These are phyloP conservation scores for Escallonia herrerae DNA, from an alignment of 129 eudicot genomes.

Conservation along the genomic window DNA sequence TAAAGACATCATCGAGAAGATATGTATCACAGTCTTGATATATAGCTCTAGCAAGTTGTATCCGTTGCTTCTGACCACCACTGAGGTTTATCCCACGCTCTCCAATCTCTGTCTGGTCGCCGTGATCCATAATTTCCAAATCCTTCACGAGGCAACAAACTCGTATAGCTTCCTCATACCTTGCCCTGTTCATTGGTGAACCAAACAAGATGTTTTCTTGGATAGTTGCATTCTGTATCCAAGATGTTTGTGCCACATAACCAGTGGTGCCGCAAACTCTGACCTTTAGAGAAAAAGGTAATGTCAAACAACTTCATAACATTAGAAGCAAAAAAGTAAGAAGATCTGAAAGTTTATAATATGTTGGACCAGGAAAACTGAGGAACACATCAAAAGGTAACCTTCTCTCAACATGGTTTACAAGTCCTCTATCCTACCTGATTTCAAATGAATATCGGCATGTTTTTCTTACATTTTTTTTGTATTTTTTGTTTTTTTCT, in stretches of 20 bases:
- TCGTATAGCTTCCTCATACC: slow-evolving; percentile 11
- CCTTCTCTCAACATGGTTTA: neutral
- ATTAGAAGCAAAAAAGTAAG: neutral
- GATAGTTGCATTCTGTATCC: slow-evolving; percentile 28
- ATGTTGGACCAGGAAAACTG: neutral
- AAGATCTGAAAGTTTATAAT: neutral
- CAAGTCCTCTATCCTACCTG: neutral
- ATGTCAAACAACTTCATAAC: neutral
- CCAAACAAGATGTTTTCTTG: slow-evolving; percentile 23
- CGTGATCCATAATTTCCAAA: slow-evolving; percentile 17
- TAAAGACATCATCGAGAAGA: slow-evolving; percentile 33
- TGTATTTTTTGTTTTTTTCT: too few species aligned
- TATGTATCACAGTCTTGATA: slow-evolving; percentile 29
- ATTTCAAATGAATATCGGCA: neutral
- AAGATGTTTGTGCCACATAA: slow-evolving; percentile 24
- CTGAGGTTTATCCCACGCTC: slow-evolving; percentile 37
- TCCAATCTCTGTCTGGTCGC: slow-evolving; percentile 33
- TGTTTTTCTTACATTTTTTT: too few species aligned
- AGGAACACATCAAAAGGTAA: too few species aligned
- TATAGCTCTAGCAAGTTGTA: slow-evolving; percentile 37
- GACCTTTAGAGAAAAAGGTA: slow-evolving; percentile 8
- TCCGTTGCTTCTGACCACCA: slow-evolving; percentile 34
- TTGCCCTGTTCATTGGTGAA: slow-evolving; percentile 14
- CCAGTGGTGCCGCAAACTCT: slow-evolving; percentile 19
- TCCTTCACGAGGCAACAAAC: slow-evolving; percentile 23